A percentile compares a stretch with the other conserved stretches of the same genome.
Conservation (phyloP, 805 yeast species). For the Lachancea kluyveri region DNA sequence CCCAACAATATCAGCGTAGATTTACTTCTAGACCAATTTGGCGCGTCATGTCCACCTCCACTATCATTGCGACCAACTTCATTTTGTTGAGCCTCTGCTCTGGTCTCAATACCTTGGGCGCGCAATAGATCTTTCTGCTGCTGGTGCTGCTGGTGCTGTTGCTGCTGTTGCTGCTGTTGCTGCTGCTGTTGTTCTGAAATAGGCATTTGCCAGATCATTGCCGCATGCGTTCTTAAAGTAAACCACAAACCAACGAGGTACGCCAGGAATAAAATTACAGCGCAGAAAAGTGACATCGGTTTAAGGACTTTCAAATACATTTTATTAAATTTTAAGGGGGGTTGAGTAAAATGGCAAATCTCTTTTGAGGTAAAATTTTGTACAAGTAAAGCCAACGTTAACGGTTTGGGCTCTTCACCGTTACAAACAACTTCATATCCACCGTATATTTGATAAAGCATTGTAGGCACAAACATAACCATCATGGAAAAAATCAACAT, state of each 20-base stretch:
- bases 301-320: conserved; percentile 63
- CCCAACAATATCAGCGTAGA: conserved; percentile 75
- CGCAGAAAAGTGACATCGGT: conserved; percentile 81
- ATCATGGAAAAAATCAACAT: conserved; percentile 87
- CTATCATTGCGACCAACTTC: conserved; percentile 29
- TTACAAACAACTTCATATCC: conserved; percentile 71
- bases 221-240: conserved; percentile 93
- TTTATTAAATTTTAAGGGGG: conserved; percentile 62
- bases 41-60: conserved; percentile 87
- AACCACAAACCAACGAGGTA: conserved; percentile 87
- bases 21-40: conserved; percentile 89
- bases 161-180: conserved; percentile 17
- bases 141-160: conserved; percentile 12
- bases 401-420: conserved; percentile 10
- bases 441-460: conserved; percentile 86
- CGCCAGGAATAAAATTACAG: conserved; percentile 71
- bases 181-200: conserved; percentile 27
- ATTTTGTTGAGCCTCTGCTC: conserved; percentile 11
- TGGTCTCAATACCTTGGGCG: conserved; percentile 4
- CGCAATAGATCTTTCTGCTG: conserved; percentile 9
- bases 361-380: conserved; percentile 9
- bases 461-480: conserved; percentile 88
- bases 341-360: conserved; percentile 72
- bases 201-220: conserved; percentile 85
- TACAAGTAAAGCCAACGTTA: conserved; percentile 4